These are phyloP conservation scores for Chenopodium formosanum DNA, from an alignment of 148 eudicot species.

Conservation along the genomic window DNA sequence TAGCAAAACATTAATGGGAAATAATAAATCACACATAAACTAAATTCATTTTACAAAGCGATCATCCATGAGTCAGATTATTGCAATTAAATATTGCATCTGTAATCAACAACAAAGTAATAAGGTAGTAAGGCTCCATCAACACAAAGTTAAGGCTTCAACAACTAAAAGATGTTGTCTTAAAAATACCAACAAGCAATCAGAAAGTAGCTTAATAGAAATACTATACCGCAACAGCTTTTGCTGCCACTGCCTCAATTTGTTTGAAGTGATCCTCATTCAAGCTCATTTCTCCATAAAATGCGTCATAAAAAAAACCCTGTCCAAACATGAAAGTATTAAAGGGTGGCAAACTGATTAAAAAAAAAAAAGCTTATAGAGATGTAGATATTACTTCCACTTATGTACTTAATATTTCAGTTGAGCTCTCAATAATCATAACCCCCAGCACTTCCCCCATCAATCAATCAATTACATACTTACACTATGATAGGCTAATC, in stretches of 20 bases:
- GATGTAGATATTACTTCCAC: too few relatives aligned
- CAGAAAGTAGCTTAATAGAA: background rate
- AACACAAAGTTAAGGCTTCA: background rate
- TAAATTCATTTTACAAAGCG: background rate
- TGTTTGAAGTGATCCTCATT: conserved; percentile 87
- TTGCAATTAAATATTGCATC: background rate
- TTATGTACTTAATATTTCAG: too few relatives aligned
- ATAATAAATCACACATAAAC: background rate
- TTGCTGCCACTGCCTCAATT: conserved; percentile 63
- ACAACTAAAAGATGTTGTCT: background rate
- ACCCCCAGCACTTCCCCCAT: too few relatives aligned
- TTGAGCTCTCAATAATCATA: too few relatives aligned
- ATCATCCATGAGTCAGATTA: background rate
- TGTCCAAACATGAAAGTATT: conserved; percentile 19
- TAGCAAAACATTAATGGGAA: background rate
- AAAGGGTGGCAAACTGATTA: background rate
- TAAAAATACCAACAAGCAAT: background rate
- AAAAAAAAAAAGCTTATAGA: background rate
- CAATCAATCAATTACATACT: too few relatives aligned
- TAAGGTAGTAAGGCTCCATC: too few relatives aligned
- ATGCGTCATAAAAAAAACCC: conserved; percentile 98
- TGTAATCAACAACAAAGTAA: background rate
- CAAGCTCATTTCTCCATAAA: conserved; percentile 85
- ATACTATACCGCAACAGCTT: conserved; percentile 72
- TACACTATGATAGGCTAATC: too few relatives aligned